These are phyloP conservation scores for Inga oerstediana DNA, from an alignment of 306 rosid species.

Conservation along the genomic window DNA sequence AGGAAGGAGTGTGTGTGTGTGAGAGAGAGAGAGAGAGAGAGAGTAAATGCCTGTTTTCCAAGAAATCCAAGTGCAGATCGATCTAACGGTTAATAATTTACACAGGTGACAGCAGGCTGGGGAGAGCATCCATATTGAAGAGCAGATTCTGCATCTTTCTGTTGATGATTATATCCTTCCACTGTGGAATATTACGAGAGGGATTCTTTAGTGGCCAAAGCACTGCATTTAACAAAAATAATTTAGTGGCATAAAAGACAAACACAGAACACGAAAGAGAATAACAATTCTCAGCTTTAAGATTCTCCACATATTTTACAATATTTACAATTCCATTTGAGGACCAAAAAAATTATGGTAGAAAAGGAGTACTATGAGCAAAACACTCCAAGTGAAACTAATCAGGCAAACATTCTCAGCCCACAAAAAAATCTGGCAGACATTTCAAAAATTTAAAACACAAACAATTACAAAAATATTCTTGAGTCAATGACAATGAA, in stretches of 20 bases:
- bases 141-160: conserved; percentile 26
- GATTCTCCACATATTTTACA: conserved; percentile 4
- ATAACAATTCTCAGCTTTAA: not conserved
- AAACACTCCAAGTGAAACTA: not conserved
- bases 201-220: conserved; percentile 60
- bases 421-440: not conserved
- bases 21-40: conserved; percentile 31
- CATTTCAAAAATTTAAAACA: not conserved
- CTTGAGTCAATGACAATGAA: not conserved
- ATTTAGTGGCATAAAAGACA: conserved; percentile 12
- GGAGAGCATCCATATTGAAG: not conserved
- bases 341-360: not conserved
- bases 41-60: conserved; percentile 38
- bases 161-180: not conserved
- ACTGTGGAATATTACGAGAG: conserved; percentile 39
- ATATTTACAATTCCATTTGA: not conserved
- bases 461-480: not conserved
- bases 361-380: not conserved
- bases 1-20: not conserved
- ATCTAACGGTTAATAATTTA: not conserved
- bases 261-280: conserved; percentile 5
- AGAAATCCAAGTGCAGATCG: not conserved
- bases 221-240: conserved; percentile 53
- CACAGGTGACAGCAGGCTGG: not conserved
- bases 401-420: not conserved